phyloP scores from a whole-genome alignment of 2,329 filamentous ascomycete species.

The Microdochium nivale region DNA sequence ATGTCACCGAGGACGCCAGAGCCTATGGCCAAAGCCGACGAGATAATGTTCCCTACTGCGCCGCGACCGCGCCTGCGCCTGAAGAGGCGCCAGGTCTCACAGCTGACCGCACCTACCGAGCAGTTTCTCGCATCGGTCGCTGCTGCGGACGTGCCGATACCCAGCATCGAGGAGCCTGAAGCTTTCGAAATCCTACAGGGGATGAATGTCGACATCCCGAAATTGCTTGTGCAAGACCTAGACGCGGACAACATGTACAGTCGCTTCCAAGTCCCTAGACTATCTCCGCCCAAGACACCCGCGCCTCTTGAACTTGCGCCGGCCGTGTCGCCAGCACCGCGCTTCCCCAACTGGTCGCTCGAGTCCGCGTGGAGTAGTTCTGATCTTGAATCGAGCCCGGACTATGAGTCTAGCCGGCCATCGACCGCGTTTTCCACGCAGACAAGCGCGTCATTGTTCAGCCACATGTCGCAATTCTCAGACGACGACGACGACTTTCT shows the following conservation, averaged over 20 bases:
- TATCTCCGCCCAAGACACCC: constrained; percentile 53
- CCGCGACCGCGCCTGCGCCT: constrained; percentile 45
- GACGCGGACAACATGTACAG: constrained; percentile 20
- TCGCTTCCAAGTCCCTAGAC: constrained; percentile 29
- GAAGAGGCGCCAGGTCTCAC: constrained; percentile 44
- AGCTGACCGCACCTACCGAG: constrained; percentile 49
- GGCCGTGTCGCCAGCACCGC: constrained; percentile 26
- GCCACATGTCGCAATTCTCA: constrained; percentile 45
- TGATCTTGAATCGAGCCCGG: constrained; percentile 43
- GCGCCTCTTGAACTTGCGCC: constrained; percentile 23
- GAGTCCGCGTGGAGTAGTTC: constrained; percentile 47
- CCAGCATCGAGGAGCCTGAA: constrained; percentile 52
- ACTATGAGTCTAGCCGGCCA: constrained; percentile 50
- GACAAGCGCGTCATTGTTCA: constrained; percentile 48
- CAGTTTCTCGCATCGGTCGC: constrained; percentile 61
- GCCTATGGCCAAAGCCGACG: constrained; percentile 27
- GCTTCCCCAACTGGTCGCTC: constrained; percentile 51
- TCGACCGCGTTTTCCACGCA: constrained; percentile 52
- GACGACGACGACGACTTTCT: constrained; percentile 48
- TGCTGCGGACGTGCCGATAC: constrained; percentile 54
- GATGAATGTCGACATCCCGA: constrained; percentile 29
- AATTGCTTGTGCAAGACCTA: constrained; percentile 22
- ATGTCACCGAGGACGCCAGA: constrained; percentile 43
- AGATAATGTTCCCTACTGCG: constrained; percentile 35
- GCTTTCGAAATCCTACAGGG: constrained; percentile 29